phyloP scores from a whole-genome alignment of 139 green algal species.

The Tetraselmis striata region DNA sequence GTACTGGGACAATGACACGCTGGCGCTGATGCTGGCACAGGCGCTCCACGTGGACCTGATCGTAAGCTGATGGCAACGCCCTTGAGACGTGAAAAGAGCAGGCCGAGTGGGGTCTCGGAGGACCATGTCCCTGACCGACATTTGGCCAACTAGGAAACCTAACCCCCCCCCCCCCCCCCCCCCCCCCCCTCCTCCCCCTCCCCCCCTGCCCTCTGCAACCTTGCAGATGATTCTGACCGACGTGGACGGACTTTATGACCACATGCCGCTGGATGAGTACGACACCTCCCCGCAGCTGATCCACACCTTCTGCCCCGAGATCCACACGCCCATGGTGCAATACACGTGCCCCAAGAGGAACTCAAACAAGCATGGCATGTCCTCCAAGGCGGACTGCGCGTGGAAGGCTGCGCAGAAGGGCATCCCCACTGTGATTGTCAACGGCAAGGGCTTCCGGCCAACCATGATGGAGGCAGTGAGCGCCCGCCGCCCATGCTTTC shows the following conservation, averaged over 20 bases:
- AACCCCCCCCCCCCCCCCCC: no score
- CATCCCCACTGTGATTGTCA: constrained; percentile 43
- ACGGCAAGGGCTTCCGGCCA: constrained; percentile 25
- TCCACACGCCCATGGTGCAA: constrained; percentile 29
- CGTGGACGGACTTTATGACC: constrained; percentile 45
- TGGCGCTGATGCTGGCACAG: constrained; percentile 45
- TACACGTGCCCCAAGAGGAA: background rate
- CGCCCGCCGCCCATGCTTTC: background rate
- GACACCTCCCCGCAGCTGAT: constrained; percentile 19
- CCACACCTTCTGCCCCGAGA: constrained; percentile 33
- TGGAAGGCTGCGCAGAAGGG: constrained; percentile 40
- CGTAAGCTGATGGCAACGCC: background rate
- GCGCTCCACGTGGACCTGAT: constrained; percentile 52
- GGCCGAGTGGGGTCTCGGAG: no score
- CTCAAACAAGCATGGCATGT: constrained; percentile 41
- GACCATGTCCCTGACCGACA: no score
- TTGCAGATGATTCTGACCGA: constrained; percentile 44
- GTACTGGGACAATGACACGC: constrained; percentile 60
- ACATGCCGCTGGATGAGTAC: background rate
- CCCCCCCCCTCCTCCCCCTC: no score
- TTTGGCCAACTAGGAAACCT: no score
- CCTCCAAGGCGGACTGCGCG: constrained; percentile 44
- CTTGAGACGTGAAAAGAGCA: no score
- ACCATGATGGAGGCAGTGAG: constrained; percentile 1
- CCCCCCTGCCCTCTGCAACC: background rate